phyloP scores from a whole-genome alignment of 2,329 filamentous ascomycete species.

The Cordyceps cicadae region DNA sequence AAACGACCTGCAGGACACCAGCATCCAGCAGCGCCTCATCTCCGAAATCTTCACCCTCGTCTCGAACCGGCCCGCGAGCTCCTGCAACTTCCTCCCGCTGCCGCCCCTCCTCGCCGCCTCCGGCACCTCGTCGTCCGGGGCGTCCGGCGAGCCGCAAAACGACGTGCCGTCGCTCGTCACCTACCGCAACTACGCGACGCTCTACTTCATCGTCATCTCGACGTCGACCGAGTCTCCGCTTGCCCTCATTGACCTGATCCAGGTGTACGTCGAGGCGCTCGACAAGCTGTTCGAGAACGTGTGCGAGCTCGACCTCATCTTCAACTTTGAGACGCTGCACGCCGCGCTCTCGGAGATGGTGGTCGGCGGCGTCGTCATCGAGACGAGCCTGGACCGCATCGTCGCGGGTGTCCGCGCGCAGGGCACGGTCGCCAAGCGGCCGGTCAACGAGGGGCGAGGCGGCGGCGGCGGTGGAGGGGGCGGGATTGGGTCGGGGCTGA shows the following conservation, averaged over 20 bases:
- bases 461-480: constrained; percentile 17
- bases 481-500: constrained; percentile 39
- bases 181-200: constrained; percentile 94
- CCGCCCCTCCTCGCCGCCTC: constrained; percentile 57
- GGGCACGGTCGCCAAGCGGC: constrained; percentile 68
- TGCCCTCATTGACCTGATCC: constrained; percentile 90
- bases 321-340: constrained; percentile 97
- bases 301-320: constrained; percentile 95
- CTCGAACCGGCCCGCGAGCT: constrained; percentile 78
- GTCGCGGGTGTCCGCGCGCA: constrained; percentile 74
- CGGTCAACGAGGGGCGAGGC: constrained; percentile 59
- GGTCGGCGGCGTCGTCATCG: constrained; percentile 86
- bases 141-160: constrained; percentile 57
- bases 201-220: constrained; percentile 97
- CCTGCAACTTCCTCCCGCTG: constrained; percentile 92
- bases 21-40: constrained; percentile 92
- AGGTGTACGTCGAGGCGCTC: constrained; percentile 94
- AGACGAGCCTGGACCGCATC: constrained; percentile 83
- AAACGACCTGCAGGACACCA: constrained; percentile 63
- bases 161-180: constrained; percentile 93
- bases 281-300: constrained; percentile 97
- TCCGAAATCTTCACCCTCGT: constrained; percentile 96
- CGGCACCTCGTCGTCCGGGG: constrained; percentile 53
- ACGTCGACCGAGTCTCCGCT: constrained; percentile 94
- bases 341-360: constrained; percentile 89